phyloP scores from a whole-genome alignment of 306 rosid species.

The Cucurbita pepo region DNA sequence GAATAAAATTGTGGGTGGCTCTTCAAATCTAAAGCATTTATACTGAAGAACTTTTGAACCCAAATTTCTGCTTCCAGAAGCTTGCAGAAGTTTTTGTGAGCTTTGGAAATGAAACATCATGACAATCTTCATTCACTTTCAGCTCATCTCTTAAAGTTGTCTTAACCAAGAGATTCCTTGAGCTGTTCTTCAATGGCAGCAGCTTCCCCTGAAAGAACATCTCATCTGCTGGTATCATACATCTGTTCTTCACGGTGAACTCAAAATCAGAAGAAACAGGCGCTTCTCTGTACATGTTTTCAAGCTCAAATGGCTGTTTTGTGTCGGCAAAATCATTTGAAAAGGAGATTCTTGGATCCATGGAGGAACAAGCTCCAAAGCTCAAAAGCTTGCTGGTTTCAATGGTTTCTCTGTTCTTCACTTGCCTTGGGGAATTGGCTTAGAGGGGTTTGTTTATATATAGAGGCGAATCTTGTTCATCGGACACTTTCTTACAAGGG shows the following conservation, averaged over 20 bases:
- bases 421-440: slow-evolving; percentile 24
- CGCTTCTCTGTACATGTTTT: slow-evolving; percentile 62
- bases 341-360: slow-evolving; percentile 97
- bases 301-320: slow-evolving; percentile 40
- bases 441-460: slow-evolving; percentile 23
- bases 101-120: slow-evolving; percentile 23
- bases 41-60: slow-evolving; percentile 31
- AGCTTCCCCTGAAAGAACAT: slow-evolving; percentile 59
- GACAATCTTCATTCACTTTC: slow-evolving; percentile 26
- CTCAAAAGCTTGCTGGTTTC: slow-evolving; percentile 4
- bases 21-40: not conserved
- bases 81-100: slow-evolving; percentile 32
- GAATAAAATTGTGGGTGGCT: not conserved
- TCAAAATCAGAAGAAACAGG: slow-evolving; percentile 93
- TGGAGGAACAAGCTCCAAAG: slow-evolving; percentile 11
- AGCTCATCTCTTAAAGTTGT: slow-evolving; percentile 68
- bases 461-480: slow-evolving; percentile 17
- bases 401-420: not conserved
- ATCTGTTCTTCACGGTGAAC: slow-evolving; percentile 55
- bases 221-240: slow-evolving; percentile 78
- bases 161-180: slow-evolving; percentile 25
- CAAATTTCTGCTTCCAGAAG: slow-evolving; percentile 65
- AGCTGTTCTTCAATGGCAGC: slow-evolving; percentile 48
- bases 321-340: slow-evolving; percentile 77
- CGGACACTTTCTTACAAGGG: slow-evolving; percentile 16